Evolutionary conservation across 116 monocot genomes (phyloP), one percentile per base, ranked within the genome.

Genomic region (Zostera marina): DNA sequence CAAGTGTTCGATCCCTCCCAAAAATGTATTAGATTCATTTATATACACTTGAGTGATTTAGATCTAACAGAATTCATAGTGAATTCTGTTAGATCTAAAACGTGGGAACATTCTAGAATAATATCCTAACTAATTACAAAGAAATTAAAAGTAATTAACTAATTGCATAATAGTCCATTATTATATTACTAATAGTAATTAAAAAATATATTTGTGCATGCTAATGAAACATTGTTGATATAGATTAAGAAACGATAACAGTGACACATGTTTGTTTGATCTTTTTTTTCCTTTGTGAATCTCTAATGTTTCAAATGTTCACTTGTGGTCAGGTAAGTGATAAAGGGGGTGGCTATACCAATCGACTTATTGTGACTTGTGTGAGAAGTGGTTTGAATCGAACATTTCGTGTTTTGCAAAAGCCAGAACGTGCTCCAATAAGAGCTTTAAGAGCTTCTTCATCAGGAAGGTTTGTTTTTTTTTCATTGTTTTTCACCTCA

Each of bases 331-430:
- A 98, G 98, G 91, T 65, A 39, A 86, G 76, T 90, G 98, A 98
- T 47, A 98, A 91, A 76, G 61, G 52, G 58, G 91, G 98, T 42
- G 91, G 98, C 52, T 98, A 83, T 66, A 77, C 56, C 41, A 98
- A 91, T 64, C 82, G 53, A 70, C 91, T 98, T 66, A 65, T 86
- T 55, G 79, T 98, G 7, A 98, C 87, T 19, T 98, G 98, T 73
- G 63, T 98, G 58, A 80, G 98, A 81, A 98, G 83, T 79, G 98
- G 98, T 20, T 74, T 98, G 22, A 98, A 90, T 81, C 90, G 86
- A 16, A 26, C 80, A 61, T 98, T 98, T 52, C 72, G 98, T 38
- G 81, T 91, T 11, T 66, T 87, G 44, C 91, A 98, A 75, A 98
- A 98, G 73, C 86, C 86, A 68, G 98, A 98, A 52, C 98, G 86